Conservation (phyloP, 441 rosid species). For the Geranium incanum region DNA sequence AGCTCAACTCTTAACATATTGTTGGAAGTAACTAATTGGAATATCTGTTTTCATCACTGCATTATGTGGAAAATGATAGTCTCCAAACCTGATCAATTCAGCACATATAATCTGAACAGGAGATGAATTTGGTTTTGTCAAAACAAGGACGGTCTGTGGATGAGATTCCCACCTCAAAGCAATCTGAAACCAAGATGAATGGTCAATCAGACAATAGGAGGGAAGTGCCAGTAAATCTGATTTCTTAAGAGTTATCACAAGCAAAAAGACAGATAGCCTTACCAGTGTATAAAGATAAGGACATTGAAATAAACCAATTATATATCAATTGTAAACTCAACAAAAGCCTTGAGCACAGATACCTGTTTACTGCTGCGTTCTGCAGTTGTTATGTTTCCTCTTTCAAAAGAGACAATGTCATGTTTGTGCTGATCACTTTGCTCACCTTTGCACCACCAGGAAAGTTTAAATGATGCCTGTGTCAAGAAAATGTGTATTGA, state of each 20-base stretch:
- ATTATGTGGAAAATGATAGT: neutral
- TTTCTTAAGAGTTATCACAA: neutral
- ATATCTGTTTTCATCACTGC: slow-evolving; percentile 1
- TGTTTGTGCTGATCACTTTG: slow-evolving; percentile 81
- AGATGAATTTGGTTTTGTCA: slow-evolving; percentile 82
- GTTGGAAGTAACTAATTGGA: neutral
- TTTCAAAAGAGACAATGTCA: slow-evolving; percentile 89
- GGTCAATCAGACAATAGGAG: slow-evolving; percentile 23
- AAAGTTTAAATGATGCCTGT: slow-evolving; percentile 95
- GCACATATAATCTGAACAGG: slow-evolving; percentile 70
- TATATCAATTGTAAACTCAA: neutral
- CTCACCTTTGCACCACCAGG: slow-evolving; percentile 89
- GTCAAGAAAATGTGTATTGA: slow-evolving; percentile 20
- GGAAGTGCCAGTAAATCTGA: slow-evolving; percentile 17
- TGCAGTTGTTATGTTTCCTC: slow-evolving; percentile 84
- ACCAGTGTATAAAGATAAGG: neutral
- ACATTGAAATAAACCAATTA: neutral
- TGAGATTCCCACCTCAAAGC: slow-evolving; percentile 83
- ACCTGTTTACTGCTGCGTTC: slow-evolving; percentile 95
- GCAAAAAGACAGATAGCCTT: slow-evolving; percentile 1
- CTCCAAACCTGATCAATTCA: slow-evolving; percentile 73
- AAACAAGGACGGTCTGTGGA: slow-evolving; percentile 82
- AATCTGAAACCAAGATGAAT: slow-evolving; percentile 53
- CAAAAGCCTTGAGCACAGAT: slow-evolving; percentile 19
- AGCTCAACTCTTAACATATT: slow-evolving; percentile 4